Conservation (phyloP, 495 filamentous ascomycete species). For the Annulohypoxylon nitens region DNA sequence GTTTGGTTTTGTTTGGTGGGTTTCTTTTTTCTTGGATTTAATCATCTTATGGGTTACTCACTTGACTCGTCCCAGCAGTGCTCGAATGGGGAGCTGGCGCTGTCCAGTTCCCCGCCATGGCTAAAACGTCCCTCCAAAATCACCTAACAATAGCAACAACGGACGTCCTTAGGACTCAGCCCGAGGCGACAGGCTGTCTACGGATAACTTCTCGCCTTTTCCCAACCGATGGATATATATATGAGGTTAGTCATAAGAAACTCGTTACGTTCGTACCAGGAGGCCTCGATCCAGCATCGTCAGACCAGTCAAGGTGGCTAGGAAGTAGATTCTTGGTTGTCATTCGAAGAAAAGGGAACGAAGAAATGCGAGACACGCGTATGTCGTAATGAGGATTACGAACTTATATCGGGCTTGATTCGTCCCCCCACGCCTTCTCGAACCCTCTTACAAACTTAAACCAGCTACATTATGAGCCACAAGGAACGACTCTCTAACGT, state of each 20-base stretch:
- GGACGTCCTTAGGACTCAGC: constrained; percentile 22
- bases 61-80: constrained; percentile 18
- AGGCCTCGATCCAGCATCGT: constrained; percentile 16
- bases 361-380: constrained; percentile 27
- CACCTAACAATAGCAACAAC: neutral
- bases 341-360: constrained; percentile 14
- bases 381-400: constrained; percentile 31
- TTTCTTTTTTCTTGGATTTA: too few species aligned
- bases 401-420: constrained; percentile 32
- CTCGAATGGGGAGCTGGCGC: constrained; percentile 29
- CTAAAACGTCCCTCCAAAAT: constrained; percentile 8
- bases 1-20: too few species aligned
- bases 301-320: neutral
- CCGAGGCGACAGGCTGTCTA: neutral
- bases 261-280: constrained; percentile 32
- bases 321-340: neutral
- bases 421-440: neutral
- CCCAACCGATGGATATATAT: constrained; percentile 20
- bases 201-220: constrained; percentile 13
- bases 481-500: constrained; percentile 12
- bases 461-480: constrained; percentile 16
- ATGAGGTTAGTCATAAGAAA: constrained; percentile 13
- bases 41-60: neutral
- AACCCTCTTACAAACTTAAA: constrained; percentile 32
- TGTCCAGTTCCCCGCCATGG: constrained; percentile 41